Evolutionary conservation across 2,329 filamentous ascomycete species (phyloP), one percentile per base, ranked within the genome.

Genomic region (Fusarium cicatricum): DNA sequence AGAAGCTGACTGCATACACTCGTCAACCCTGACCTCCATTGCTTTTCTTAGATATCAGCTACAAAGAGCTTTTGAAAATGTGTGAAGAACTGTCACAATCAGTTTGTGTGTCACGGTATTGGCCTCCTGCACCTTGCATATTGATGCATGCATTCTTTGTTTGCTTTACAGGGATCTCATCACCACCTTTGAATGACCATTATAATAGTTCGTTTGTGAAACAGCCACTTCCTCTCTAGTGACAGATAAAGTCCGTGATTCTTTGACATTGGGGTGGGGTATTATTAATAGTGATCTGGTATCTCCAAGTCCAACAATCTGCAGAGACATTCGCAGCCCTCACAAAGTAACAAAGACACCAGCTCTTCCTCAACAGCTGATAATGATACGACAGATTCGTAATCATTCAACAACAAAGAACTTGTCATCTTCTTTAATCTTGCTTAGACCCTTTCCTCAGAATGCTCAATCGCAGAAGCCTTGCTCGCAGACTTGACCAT

Each of bases 381-480:
- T 21, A 21, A 21, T 21, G 21, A 21, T 21, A 7, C 21, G 7
- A 7, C 23, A 26, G 23, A 10, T 26, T 10, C 23, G 5, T 7
- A 21, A 21, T 21, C 21, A 21, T 7, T 21, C 21, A 4, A 21
- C 7, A n/a, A 14, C 14, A 12, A 32, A n/a, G 12, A 14, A 4
- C 5, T 14, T 11, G n/a, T 32, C n/a, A 4, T 11, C 14, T 10
- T 8, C 10, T 32, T 47, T 33, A 33, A 15, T 7, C 39, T 10
- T 21, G 23, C 33, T 36, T 26, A 68, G 4, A 56, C 64, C 3
- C 36, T 56, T 12, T 65, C 66, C 31, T 68, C 66, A 11, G 51
- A 49, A 12, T 68, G 64, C 46, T 68, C 66, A 36, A 56, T 57
- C 14, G 57, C 59, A 7, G 62, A 50, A 2, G 41, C 46, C 28